These are phyloP conservation scores for Metschnikowia borealis DNA, from an alignment of 805 yeast species.

Conservation along the genomic window DNA sequence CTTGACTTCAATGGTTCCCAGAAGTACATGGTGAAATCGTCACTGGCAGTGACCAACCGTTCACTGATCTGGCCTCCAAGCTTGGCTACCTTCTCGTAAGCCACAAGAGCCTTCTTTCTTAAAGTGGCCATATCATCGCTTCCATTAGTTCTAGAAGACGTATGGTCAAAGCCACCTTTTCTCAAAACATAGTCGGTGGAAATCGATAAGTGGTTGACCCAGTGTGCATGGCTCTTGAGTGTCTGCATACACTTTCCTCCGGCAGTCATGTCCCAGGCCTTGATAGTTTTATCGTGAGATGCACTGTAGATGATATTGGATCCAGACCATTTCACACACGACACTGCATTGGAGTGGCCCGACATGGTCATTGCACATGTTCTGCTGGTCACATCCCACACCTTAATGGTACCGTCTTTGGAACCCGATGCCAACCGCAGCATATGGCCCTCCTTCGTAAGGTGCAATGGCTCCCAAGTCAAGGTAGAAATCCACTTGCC, in stretches of 20 bases:
- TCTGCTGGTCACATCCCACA: slow-evolving; percentile 83
- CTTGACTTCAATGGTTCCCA: slow-evolving; percentile 85
- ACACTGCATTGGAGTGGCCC: slow-evolving; percentile 85
- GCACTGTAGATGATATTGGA: slow-evolving; percentile 77
- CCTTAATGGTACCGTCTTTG: slow-evolving; percentile 82
- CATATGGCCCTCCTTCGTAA: slow-evolving; percentile 58
- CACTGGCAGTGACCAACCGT: slow-evolving; percentile 89
- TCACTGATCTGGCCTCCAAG: slow-evolving; percentile 57
- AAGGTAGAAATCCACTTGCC: slow-evolving; percentile 84
- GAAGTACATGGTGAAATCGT: slow-evolving; percentile 95
- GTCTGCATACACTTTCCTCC: slow-evolving; percentile 77
- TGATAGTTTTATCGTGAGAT: slow-evolving; percentile 91
- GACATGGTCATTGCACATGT: slow-evolving; percentile 65
- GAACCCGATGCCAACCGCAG: slow-evolving; percentile 83
- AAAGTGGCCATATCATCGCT: slow-evolving; percentile 24
- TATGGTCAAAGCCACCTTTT: slow-evolving; percentile 82
- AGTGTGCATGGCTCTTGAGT: slow-evolving; percentile 88
- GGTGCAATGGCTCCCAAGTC: slow-evolving; percentile 92
- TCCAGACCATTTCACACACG: slow-evolving; percentile 98
- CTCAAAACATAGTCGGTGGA: slow-evolving; percentile 87
- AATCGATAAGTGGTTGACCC: slow-evolving; percentile 93
- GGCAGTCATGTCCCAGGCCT: slow-evolving; percentile 78
- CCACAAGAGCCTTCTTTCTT: slow-evolving; percentile 49
- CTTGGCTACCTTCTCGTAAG: slow-evolving; percentile 61
- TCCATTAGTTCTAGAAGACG: slow-evolving; percentile 40